Percentiles rank a stretch among this genome's conserved stretches.
Conservation (phyloP, 306 rosid species). For the Casuarina cunninghamiana region DNA sequence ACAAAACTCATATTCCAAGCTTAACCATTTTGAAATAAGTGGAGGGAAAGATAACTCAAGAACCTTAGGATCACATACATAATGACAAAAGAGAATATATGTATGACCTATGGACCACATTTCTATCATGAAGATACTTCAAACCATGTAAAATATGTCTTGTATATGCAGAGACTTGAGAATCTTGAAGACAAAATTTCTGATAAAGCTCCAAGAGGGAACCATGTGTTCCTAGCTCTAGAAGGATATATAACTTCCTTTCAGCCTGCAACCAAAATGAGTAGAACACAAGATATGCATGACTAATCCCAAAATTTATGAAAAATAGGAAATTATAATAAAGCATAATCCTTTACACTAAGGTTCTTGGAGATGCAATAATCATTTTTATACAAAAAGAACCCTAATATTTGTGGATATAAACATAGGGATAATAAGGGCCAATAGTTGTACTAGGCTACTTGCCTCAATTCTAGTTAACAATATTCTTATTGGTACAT, state of each 20-base stretch:
- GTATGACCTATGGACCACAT: constrained; percentile 86
- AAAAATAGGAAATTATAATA: constrained; percentile 3
- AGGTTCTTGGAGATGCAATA: not conserved
- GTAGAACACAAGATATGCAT: constrained; percentile 24
- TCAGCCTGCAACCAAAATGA: constrained; percentile 61
- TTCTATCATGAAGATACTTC: constrained; percentile 89
- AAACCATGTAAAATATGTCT: constrained; percentile 88
- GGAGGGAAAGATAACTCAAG: constrained; percentile 2
- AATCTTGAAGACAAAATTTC: constrained; percentile 61
- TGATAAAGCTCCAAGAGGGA: constrained; percentile 74
- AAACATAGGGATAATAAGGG: too few species aligned
- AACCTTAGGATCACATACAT: not conserved
- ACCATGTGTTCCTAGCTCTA: constrained; percentile 86
- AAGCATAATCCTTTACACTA: constrained; percentile 2
- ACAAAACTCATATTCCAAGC: not conserved
- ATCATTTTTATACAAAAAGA: too few species aligned
- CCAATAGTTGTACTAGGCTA: too few species aligned
- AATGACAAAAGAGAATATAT: constrained; percentile 14
- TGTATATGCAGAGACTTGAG: constrained; percentile 84
- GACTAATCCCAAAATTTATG: constrained; percentile 9
- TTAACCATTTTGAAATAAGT: too few species aligned
- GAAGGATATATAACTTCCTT: constrained; percentile 77
- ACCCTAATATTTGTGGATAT: too few species aligned
- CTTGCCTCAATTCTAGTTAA: not conserved
- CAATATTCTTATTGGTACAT: not conserved